Percentiles rank a stretch among this genome's conserved stretches.
phyloP scores from a whole-genome alignment of 2,329 filamentous ascomycete species.

The Apiospora rasikravindrae region DNA sequence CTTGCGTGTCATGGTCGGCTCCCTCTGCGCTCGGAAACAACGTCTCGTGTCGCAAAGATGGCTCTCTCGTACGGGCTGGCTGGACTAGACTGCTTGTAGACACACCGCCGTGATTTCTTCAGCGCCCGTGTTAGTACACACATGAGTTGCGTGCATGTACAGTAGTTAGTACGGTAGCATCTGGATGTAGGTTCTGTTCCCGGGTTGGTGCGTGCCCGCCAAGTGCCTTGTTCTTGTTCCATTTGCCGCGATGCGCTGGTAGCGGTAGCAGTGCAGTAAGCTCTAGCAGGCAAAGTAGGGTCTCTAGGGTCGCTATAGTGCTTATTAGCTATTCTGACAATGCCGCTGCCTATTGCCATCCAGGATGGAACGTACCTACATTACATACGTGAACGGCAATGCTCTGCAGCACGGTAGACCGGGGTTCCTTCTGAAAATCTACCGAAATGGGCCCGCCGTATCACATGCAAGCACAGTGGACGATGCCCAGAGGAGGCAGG shows the following conservation, averaged over 20 bases:
- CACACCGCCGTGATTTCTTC: constrained; percentile 4
- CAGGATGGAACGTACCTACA: neutral
- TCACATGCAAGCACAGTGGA: constrained; percentile 11
- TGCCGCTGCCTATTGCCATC: neutral
- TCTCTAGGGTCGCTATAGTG: neutral
- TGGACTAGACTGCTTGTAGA: neutral
- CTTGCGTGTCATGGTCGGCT: constrained; percentile 8
- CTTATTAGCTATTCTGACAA: neutral
- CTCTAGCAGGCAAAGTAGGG: neutral
- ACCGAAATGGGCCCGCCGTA: constrained; percentile 5
- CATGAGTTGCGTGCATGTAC: neutral
- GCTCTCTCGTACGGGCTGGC: neutral
- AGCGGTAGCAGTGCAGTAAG: constrained; percentile 3
- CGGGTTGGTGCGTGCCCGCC: constrained; percentile 6
- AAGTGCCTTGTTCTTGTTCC: constrained; percentile 11
- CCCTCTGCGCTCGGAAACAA: constrained; percentile 4
- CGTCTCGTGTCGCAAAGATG: constrained; percentile 6
- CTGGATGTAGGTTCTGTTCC: neutral
- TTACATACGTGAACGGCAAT: constrained; percentile 16
- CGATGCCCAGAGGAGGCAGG: neutral
- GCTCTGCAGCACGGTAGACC: constrained; percentile 5
- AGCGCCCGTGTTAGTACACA: neutral
- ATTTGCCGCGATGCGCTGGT: constrained; percentile 16
- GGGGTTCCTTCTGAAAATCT: neutral
- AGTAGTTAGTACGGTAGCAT: neutral